Evolutionary conservation across 768 basidiomycete species (phyloP).

Genomic region (Suillus subaureus): DNA sequence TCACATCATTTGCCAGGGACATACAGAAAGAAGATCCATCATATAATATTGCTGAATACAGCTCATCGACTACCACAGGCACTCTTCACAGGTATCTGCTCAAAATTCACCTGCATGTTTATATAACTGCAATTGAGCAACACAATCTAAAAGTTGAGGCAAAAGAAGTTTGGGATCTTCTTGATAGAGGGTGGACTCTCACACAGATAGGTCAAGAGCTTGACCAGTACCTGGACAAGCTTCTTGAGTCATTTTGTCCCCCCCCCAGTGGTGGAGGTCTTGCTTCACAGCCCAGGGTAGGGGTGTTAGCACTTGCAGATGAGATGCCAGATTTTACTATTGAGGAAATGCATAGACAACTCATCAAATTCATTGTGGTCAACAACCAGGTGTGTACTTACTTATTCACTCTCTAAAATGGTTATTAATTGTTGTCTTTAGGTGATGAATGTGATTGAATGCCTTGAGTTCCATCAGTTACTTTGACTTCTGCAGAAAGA

Average conservation of each 20-base stretch:
- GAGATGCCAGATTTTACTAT: too few relatives aligned
- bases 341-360: too few relatives aligned
- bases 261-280: background rate
- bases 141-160: background rate
- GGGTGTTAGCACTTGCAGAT: background rate
- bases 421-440: background rate
- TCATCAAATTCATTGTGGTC: background rate
- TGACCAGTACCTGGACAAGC: background rate
- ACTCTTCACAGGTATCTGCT: background rate
- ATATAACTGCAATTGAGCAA: background rate
- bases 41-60: background rate
- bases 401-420: background rate
- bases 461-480: background rate
- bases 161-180: background rate
- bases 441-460: conserved; percentile 7
- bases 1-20: background rate
- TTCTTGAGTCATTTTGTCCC: background rate
- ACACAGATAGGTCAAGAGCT: background rate
- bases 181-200: background rate
- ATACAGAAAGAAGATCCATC: background rate
- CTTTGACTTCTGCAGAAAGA: conserved; percentile 1
- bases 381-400: background rate
- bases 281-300: background rate
- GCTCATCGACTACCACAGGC: background rate
- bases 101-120: background rate